Conservation (phyloP, 305 asterid species). For the Fraxinus baroniana region DNA sequence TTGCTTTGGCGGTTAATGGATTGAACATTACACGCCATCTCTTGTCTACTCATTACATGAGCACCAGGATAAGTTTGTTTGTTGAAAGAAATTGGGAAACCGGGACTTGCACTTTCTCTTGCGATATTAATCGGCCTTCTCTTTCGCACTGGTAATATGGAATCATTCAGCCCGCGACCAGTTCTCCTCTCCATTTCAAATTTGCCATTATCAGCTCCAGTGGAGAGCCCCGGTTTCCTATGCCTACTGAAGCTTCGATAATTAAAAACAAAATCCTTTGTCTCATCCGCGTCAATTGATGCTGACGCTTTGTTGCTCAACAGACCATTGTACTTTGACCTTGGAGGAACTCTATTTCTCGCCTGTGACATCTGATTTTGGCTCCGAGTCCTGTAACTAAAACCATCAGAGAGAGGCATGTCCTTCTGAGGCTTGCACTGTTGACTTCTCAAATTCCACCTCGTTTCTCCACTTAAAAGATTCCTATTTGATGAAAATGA, state of each 20-base stretch:
- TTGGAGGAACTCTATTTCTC: constrained; percentile 38
- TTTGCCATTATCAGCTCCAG: constrained; percentile 38
- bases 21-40: constrained; percentile 22
- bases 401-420: constrained; percentile 29
- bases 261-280: constrained; percentile 32
- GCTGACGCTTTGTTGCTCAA: constrained; percentile 31
- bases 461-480: constrained; percentile 36
- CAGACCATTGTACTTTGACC: constrained; percentile 36
- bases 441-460: constrained; percentile 33
- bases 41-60: constrained; percentile 33
- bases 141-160: constrained; percentile 54
- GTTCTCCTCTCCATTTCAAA: constrained; percentile 53
- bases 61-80: constrained; percentile 28
- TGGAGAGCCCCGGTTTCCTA: constrained; percentile 34
- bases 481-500: constrained; percentile 27
- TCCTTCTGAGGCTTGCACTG: constrained; percentile 33
- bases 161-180: constrained; percentile 33
- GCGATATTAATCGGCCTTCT: constrained; percentile 48
- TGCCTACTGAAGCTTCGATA: constrained; percentile 34
- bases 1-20: constrained; percentile 20
- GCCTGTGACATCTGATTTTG: constrained; percentile 39
- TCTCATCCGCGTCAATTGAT: constrained; percentile 28
- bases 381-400: constrained; percentile 31
- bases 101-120: constrained; percentile 46
- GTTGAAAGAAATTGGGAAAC: constrained; percentile 24